Evolutionary conservation across 768 basidiomycete genomes (phyloP), one percentile per base, ranked within the genome.

Genomic region (Rhodotorula diobovata): DNA sequence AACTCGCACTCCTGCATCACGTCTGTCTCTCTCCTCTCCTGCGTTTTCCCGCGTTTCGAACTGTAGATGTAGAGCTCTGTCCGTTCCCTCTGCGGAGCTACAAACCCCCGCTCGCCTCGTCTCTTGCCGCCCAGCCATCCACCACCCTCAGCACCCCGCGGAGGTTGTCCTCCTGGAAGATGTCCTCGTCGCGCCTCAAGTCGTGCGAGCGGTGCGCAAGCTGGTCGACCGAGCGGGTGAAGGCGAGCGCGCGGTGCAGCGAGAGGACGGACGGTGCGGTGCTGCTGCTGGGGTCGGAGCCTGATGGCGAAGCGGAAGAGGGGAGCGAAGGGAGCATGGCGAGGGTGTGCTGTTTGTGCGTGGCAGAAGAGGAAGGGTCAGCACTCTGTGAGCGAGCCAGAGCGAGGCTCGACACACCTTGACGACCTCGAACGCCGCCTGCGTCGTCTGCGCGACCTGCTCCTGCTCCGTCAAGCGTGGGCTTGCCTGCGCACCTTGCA

Each of bases 291-390:
- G 41, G 41, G 41, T 43, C 41, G 41, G 6, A 12, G 43, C 3
- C 5, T 41, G 15, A 8, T 35, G 2, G 55, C 10, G 45, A 4
- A 3, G 51, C 30, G 14, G 50, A 41, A 41, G n/a, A 28, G 1
- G 64, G 37, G 35, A 66, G 64, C 9, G 64, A 66, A n/a, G 65
- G 65, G 20, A 59, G 48, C 35, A 51, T 58, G 11, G 65, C 46
- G 37, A 59, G 14, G 46, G 58, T 48, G 53, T 66, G 56, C 64
- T 66, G n/a, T n/a, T n/a, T n/a, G 63, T 7, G 23, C 1, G 43
- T 6, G 16, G 0, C 1, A 18, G 43, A 5, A n/a, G 4, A 10
- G 8, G 35, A 4, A 34, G 11, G 16, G 35, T n/a, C 2, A 2
- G 23, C n/a, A 34, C 23, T 10, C 28, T 1, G 4, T 11, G 8